Evolutionary conservation across 2,329 filamentous ascomycete genomes (phyloP).

Genomic region (Aquanectria penicillioides): DNA sequence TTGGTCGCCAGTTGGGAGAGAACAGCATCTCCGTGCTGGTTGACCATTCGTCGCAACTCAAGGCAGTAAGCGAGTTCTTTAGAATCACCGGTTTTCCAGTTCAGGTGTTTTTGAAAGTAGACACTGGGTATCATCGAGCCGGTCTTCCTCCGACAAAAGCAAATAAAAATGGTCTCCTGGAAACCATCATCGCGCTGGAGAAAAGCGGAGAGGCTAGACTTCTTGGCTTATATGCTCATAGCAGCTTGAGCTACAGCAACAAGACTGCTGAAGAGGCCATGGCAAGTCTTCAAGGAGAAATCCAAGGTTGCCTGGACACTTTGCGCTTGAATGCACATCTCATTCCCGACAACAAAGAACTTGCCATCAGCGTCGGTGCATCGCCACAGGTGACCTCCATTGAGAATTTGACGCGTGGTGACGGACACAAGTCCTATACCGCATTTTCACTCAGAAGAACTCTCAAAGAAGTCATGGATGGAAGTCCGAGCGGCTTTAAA

Average conservation of each 20-base stretch:
- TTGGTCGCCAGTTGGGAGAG: slow-evolving; percentile 57
- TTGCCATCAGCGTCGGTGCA: slow-evolving; percentile 45
- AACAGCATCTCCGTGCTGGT: slow-evolving; percentile 63
- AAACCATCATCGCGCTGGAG: slow-evolving; percentile 43
- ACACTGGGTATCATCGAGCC: slow-evolving; percentile 72
- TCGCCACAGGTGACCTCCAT: slow-evolving; percentile 45
- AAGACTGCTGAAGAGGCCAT: slow-evolving; percentile 41
- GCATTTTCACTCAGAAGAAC: slow-evolving; percentile 18
- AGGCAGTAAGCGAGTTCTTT: slow-evolving; percentile 41
- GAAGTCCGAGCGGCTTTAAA: slow-evolving; percentile 6
- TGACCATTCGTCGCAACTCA: slow-evolving; percentile 64
- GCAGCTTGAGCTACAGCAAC: slow-evolving; percentile 46
- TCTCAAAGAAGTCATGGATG: neutral
- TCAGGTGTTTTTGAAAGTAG: slow-evolving; percentile 68
- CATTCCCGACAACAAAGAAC: slow-evolving; percentile 24
- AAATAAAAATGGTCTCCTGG: slow-evolving; percentile 50
- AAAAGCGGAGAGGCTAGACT: slow-evolving; percentile 15
- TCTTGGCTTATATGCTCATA: slow-evolving; percentile 46
- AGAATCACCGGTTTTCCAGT: slow-evolving; percentile 42
- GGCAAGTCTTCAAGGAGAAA: slow-evolving; percentile 42
- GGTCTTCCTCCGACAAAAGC: slow-evolving; percentile 60
- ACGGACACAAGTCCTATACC: neutral
- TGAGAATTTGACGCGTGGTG: slow-evolving; percentile 36
- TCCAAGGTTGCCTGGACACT: slow-evolving; percentile 43
- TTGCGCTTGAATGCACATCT: slow-evolving; percentile 20